These are phyloP conservation scores for Heimioporus sp. DNA, from an alignment of 768 basidiomycete species.

Conservation along the genomic window DNA sequence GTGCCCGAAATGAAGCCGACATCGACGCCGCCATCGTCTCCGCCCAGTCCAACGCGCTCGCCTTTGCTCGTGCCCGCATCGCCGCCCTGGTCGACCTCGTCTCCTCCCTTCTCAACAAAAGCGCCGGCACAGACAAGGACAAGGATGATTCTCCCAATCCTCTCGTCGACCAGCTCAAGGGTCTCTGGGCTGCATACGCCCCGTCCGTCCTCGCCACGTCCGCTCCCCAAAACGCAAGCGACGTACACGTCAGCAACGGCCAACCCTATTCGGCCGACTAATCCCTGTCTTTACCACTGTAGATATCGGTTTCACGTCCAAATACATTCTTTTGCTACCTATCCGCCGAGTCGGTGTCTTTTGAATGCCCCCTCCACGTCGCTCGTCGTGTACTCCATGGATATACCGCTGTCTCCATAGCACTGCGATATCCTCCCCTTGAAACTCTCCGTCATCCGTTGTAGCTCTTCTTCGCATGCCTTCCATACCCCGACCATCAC, in stretches of 20 bases:
- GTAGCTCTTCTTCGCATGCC: conserved; percentile 82
- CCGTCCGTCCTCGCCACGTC: conserved; percentile 37
- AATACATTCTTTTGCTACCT: conserved; percentile 7
- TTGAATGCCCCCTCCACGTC: conserved; percentile 83
- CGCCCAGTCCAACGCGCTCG: conserved; percentile 50
- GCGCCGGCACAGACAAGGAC: too few relatives aligned
- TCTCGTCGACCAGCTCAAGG: conserved; percentile 32
- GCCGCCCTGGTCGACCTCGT: conserved; percentile 47
- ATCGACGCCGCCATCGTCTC: conserved; percentile 58
- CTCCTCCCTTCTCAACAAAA: conserved; percentile 43
- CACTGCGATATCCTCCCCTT: conserved; percentile 68
- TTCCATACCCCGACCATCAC: conserved; percentile 87
- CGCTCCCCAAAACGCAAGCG: conserved; percentile 12
- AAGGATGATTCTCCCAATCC: neutral
- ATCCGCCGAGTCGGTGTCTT: conserved; percentile 46
- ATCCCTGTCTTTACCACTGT: conserved; percentile 10
- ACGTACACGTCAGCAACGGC: conserved; percentile 7
- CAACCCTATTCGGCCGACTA: conserved; percentile 12
- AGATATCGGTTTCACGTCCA: conserved; percentile 1
- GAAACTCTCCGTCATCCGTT: conserved; percentile 71
- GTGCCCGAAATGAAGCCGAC: conserved; percentile 53
- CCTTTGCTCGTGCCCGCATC: conserved; percentile 55
- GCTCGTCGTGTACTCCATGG: conserved; percentile 66
- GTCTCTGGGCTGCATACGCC: conserved; percentile 42
- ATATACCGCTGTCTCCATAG: conserved; percentile 70